Evolutionary conservation across 2,329 filamentous ascomycete species (phyloP), one percentile per base, ranked within the genome.

Genomic region (Penicillium sp.): DNA sequence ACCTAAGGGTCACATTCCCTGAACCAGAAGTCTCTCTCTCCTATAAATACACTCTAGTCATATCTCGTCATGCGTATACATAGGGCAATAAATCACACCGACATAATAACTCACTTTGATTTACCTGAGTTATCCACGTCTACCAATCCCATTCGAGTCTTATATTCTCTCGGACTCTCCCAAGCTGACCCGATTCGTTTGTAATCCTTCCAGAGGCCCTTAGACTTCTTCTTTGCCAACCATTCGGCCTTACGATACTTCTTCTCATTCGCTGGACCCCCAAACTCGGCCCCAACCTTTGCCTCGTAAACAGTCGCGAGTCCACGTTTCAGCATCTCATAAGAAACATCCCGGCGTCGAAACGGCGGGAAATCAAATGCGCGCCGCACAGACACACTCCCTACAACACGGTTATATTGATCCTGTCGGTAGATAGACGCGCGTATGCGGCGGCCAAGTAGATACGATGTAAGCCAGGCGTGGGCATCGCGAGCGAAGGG

Each of bases 281-380:
- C 94, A 79, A 94, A 99, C 70, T 97, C 94, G 20, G 85, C 88
- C 3, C 93, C 94, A 5, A 81, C 83, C 75, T 96, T 97, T 26
- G 91, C 93, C 76, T 97, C 94, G 71, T 97, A 99, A 3, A 94
- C 88, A 2, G 91, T 96, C 40, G 93, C 94, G 60, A 95, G 76
- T 0, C 94, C 94, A 22, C 78, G 81, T 75, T 86, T 89, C 58
- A 99, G 76, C 92, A 99, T 95, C 73, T 95, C 89, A 57, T 92
- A 77, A 3, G 93, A 92, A 5, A 99, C 89, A 72, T 99, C 92
- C 55, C 83, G 84, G 63, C 85, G 86, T 56, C 90, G 80, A 43
- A 75, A 70, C 4, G 72, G 73, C 6, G 72, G 72, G 40, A 75
- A 73, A 47, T 75, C 72, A 37, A 73, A 62, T 33, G 64, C 69